Evolutionary conservation across 768 basidiomycete genomes (phyloP), one percentile per base, ranked within the genome.

Genomic region (Phylloporus sp.): DNA sequence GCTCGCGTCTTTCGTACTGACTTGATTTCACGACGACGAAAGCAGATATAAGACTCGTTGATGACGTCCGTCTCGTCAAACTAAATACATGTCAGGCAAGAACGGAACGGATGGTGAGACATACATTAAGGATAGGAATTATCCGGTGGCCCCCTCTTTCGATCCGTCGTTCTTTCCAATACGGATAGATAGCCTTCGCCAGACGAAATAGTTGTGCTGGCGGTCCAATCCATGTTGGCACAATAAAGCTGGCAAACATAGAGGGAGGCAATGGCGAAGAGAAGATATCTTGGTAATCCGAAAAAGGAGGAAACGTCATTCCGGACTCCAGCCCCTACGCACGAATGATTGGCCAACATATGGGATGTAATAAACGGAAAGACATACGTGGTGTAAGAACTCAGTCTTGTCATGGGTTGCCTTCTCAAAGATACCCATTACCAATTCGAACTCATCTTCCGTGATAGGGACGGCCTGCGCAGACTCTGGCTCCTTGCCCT

Each of bases 31-130:
- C 95, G 86, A 54, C 94, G 80, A 32, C 97, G 84, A 79, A 99
- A 99, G 71, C 97, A 99, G 40, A 97, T 88, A 57, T 97, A 98
- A 0, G 95, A 95, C 61, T 95, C 94, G 49, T 91, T 92, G 58
- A 79, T 6, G 5, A 42, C 32, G 9, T 49, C 49, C n/a, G 31
- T 15, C 31, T 49, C 49, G 67, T 98, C 94, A 61, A 81, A 86
- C 88, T 91, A 36, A 5, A 35, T 2, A 39, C 22, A 5, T 4
- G 13, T 59, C 40, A 58, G 52, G 39, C 22, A 52, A 12, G 15
- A 26, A 15, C 1, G 4, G 0, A 22, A 1, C 18, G 4, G 18
- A 15, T 20, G 18, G 10, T 12, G 5, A 32, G 32, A 72, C 88
- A 57, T 70, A 95, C 94, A 65, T 97, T 95, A 27, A 99, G 80